Evolutionary conservation across 352 stramenopile genomes (phyloP).

Genomic region (Phytopythium litorale): DNA sequence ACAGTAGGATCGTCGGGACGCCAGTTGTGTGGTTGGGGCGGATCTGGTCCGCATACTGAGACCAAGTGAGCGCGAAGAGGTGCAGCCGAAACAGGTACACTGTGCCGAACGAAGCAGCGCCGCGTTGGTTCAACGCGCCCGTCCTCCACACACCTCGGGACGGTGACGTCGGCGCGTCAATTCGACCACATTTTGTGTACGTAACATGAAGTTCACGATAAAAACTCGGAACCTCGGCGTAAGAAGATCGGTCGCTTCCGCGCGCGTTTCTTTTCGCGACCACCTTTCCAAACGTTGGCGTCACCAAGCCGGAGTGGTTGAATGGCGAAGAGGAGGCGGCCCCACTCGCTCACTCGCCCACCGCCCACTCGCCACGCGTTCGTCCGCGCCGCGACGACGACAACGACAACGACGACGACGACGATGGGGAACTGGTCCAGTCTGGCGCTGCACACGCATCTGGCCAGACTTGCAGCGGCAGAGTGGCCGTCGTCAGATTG

Average conservation of each 20-base stretch:
- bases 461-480: no score
- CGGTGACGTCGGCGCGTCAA: constrained; percentile 8
- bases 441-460: no score
- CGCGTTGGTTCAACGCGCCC: constrained; percentile 12
- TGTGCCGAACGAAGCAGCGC: constrained; percentile 15
- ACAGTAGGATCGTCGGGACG: background rate
- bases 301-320: background rate
- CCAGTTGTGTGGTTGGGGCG: background rate
- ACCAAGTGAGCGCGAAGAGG: background rate
- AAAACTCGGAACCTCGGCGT: background rate
- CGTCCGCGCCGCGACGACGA: background rate
- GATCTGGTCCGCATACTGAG: background rate
- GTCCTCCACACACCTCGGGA: constrained; percentile 12
- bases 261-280: constrained; percentile 2
- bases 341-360: no score
- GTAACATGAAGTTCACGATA: background rate
- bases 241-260: background rate
- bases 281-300: background rate
- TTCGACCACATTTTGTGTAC: background rate
- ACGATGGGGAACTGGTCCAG: background rate
- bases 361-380: background rate
- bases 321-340: background rate
- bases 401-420: no score
- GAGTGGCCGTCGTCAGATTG: constrained; percentile 1
- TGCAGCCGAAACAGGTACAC: constrained; percentile 5